Evolutionary conservation across 2,329 filamentous ascomycete genomes (phyloP).

Genomic region (Xylaria sp.): DNA sequence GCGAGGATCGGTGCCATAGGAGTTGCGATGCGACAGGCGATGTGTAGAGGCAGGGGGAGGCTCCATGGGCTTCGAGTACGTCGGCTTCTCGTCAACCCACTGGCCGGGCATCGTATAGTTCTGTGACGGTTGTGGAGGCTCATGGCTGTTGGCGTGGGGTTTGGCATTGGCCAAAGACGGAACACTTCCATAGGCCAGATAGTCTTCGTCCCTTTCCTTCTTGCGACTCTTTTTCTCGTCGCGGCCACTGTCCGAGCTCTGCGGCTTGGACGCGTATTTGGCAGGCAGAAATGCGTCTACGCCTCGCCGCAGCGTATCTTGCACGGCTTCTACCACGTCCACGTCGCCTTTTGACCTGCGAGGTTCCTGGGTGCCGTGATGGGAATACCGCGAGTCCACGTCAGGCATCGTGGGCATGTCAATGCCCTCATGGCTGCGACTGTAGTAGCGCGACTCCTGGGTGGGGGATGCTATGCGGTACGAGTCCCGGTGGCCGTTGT

Average conservation of each 20-base stretch:
- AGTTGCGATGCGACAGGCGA: slow-evolving; percentile 47
- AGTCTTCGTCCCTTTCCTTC: slow-evolving; percentile 55
- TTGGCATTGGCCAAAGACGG: slow-evolving; percentile 32
- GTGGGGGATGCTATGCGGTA: slow-evolving; percentile 49
- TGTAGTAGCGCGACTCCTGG: slow-evolving; percentile 46
- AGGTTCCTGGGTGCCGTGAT: slow-evolving; percentile 20
- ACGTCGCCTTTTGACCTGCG: slow-evolving; percentile 45
- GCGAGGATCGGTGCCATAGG: slow-evolving; percentile 53
- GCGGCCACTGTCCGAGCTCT: slow-evolving; percentile 49
- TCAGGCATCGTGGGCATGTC: slow-evolving; percentile 40
- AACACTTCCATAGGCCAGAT: slow-evolving; percentile 62
- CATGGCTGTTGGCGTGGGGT: slow-evolving; percentile 33
- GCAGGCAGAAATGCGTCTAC: slow-evolving; percentile 49
- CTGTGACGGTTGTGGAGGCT: slow-evolving; percentile 44
- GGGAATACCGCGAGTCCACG: slow-evolving; percentile 31
- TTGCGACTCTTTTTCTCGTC: slow-evolving; percentile 50
- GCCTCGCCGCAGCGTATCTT: slow-evolving; percentile 45
- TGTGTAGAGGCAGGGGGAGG: slow-evolving; percentile 35
- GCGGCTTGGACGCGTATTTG: slow-evolving; percentile 47
- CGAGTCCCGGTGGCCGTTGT: slow-evolving; percentile 53
- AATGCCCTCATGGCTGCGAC: slow-evolving; percentile 39
- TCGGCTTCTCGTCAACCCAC: slow-evolving; percentile 52
- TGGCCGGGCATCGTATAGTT: slow-evolving; percentile 51
- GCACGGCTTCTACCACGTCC: slow-evolving; percentile 44
- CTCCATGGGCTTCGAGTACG: slow-evolving; percentile 45